Percentiles rank a stretch among this genome's conserved stretches.
phyloP scores from a whole-genome alignment of 177 flowering plant species.

The Tripterygium wilfordii region DNA sequence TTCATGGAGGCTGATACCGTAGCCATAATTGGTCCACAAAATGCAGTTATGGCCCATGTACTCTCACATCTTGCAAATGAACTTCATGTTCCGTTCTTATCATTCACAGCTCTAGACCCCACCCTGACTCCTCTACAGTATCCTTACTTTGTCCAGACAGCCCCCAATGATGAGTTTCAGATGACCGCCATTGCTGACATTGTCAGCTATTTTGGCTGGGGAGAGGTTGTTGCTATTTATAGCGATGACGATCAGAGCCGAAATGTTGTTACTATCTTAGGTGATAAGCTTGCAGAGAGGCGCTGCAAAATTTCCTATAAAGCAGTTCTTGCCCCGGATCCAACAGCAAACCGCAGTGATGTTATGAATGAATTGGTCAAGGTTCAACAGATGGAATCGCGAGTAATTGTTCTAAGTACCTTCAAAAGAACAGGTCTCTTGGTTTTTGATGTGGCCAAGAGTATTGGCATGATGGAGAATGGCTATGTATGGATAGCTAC shows the following conservation, averaged over 20 bases:
- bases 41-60: conserved; percentile 48
- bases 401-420: conserved; percentile 46
- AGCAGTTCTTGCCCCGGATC: conserved; percentile 36
- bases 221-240: conserved; percentile 34
- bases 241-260: conserved; percentile 48
- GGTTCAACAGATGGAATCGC: conserved; percentile 36
- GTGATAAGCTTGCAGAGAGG: conserved; percentile 37
- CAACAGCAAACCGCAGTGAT: conserved; percentile 15
- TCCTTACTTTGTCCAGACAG: conserved; percentile 56
- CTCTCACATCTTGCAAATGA: conserved; percentile 60
- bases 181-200: conserved; percentile 58
- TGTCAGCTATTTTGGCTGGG: conserved; percentile 43
- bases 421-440: conserved; percentile 26
- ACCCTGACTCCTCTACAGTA: conserved; percentile 50
- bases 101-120: conserved; percentile 69
- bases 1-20: conserved; percentile 50
- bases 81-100: conserved; percentile 53
- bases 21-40: conserved; percentile 65
- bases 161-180: conserved; percentile 51
- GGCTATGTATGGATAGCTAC: conserved; percentile 62
- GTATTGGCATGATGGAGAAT: conserved; percentile 49
- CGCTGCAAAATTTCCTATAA: conserved; percentile 43
- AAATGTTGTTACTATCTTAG: conserved; percentile 36
- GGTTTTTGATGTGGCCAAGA: conserved; percentile 42
- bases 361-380: conserved; percentile 28